Evolutionary conservation across 768 basidiomycete species (phyloP).

Genomic region (Hydnomerulius pinastri): DNA sequence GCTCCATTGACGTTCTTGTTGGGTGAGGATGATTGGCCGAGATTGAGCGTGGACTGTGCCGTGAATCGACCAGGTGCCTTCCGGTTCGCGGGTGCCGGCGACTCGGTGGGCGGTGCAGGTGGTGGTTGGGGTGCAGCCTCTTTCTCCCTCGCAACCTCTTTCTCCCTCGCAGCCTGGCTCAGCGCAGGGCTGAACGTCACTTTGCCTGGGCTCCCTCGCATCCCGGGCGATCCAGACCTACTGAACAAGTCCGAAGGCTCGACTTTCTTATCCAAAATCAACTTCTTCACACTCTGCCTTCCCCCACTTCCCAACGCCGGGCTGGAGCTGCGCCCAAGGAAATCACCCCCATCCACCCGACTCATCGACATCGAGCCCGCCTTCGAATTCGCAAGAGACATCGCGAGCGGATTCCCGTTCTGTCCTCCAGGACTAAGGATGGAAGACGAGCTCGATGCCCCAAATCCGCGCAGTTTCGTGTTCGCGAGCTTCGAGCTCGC

Average conservation of each 20-base stretch:
- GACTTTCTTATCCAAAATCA: conserved; percentile 84
- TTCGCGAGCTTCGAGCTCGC: too few relatives aligned
- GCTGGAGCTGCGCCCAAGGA: conserved; percentile 56
- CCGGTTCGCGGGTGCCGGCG: conserved; percentile 39
- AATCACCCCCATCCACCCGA: conserved; percentile 59
- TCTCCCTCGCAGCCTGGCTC: conserved; percentile 74
- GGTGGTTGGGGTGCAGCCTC: conserved; percentile 24
- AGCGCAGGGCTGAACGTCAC: conserved; percentile 76
- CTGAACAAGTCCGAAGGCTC: conserved; percentile 73
- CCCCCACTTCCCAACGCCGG: conserved; percentile 68
- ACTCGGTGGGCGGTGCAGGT: conserved; percentile 28
- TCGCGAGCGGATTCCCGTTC: conserved; percentile 38
- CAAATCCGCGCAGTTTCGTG: conserved; percentile 77
- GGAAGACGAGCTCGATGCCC: conserved; percentile 42
- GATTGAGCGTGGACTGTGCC: conserved; percentile 35
- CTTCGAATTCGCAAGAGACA: conserved; percentile 58
- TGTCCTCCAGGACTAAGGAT: conserved; percentile 32
- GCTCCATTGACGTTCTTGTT: conserved; percentile 30
- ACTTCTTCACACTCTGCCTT: conserved; percentile 88
- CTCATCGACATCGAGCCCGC: conserved; percentile 55
- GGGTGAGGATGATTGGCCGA: conserved; percentile 28
- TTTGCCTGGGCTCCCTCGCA: conserved; percentile 39
- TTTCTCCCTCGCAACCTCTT: conserved; percentile 52
- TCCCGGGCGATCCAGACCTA: conserved; percentile 39
- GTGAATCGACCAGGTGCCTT: conserved; percentile 43